Percentiles rank a stretch among this genome's conserved stretches.
These are phyloP conservation scores for Bassia scoparia DNA, from an alignment of 148 eudicot genomes.

Conservation along the genomic window DNA sequence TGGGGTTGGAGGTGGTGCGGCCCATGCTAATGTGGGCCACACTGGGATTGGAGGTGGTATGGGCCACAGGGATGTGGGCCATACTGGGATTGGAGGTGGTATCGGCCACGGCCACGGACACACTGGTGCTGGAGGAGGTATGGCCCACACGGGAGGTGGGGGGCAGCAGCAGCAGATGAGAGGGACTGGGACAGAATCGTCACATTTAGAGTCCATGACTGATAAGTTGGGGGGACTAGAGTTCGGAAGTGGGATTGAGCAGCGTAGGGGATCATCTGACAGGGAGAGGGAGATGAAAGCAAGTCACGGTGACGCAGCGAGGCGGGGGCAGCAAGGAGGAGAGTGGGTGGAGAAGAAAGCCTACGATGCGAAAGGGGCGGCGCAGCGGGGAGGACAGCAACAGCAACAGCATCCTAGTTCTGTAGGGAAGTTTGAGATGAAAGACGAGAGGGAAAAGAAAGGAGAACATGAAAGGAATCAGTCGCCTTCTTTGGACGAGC, in stretches of 20 bases:
- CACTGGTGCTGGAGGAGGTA: neutral
- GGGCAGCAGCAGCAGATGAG: neutral
- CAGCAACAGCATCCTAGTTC: neutral
- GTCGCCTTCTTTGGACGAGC: slow-evolving; percentile 44
- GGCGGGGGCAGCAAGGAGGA: neutral
- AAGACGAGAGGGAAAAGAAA: neutral
- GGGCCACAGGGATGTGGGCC: neutral
- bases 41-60: neutral
- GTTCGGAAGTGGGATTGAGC: neutral
- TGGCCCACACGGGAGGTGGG: neutral
- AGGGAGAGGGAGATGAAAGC: slow-evolving; percentile 3
- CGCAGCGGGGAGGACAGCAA: neutral
- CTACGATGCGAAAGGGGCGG: neutral
- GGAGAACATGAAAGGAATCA: slow-evolving; percentile 13
- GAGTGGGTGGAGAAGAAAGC: slow-evolving; percentile 9
- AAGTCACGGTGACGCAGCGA: neutral
- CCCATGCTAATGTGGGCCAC: no score
- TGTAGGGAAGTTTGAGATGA: slow-evolving; percentile 21
- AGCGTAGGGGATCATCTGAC: neutral
- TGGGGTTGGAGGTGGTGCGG: no score
- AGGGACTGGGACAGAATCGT: neutral
- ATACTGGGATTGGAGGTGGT: neutral
- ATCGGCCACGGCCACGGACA: neutral
- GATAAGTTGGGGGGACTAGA: slow-evolving; percentile 22
- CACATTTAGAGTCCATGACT: slow-evolving; percentile 40